Evolutionary conservation across 768 basidiomycete species (phyloP), one percentile per base, ranked within the genome.

Genomic region (Trametes cingulata): DNA sequence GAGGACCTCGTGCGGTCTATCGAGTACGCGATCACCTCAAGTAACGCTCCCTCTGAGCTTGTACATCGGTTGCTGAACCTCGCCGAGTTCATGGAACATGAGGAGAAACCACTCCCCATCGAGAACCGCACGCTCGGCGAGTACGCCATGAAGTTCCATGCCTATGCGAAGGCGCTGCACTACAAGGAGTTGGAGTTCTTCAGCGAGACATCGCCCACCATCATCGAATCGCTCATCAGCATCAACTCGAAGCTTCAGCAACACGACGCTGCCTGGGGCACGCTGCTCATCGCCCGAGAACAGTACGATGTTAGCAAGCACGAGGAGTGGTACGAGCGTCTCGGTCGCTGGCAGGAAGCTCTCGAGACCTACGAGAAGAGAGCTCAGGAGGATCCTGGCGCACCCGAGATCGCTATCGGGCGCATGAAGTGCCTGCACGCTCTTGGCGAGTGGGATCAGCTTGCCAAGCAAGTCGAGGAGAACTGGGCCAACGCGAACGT

Each of bases 101-200:
- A 98, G 74, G 97, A 98, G 69, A 96, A 96, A 69, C 84, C 91
- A 0, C 79, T 98, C 1, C 94, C 94, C 1, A 97, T 98, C 61
- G 94, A 97, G 67, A 88, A 95, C 66, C 85, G 92, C 52, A 93
- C 91, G 13, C 83, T 98, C 14, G 97, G 96, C 37, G 92, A 95
- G 68, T 94, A 95, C 69, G 95, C 97, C 0, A 84, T 92, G 77
- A 90, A 88, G 64, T 94, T 91, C 73, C 89, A 93, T 72, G 95
- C 95, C 0, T 98, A 94, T 65, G 97, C 97, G 3, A 98, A 98
- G 72, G 95, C 96, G 0, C 80, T 99, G 25, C 97, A 99, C 72
- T 99, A 98, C 79, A 98, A 98, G 72, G 97, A 99, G 67, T 81
- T 95, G 36, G 96, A 99, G 73, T 98, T 91, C 74, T 96, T 97